phyloP scores from a whole-genome alignment of 177 flowering plant genomes.

The Vitis hybrid region DNA sequence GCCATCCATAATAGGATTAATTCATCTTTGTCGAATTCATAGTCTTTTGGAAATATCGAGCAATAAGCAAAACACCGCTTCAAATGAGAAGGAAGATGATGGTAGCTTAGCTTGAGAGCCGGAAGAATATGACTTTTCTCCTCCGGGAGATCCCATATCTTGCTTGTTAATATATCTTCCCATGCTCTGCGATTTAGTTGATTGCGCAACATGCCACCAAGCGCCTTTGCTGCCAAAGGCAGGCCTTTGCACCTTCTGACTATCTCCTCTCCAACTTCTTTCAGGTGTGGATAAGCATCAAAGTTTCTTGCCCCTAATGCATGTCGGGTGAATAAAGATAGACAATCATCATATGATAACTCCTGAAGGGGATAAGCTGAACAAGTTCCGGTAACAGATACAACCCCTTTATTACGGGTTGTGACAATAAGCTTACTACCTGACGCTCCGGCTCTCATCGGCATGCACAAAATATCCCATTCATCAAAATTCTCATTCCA shows the following conservation, averaged over 20 bases:
- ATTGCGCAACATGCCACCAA: constrained; percentile 15
- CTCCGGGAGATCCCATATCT: not conserved
- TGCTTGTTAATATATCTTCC: constrained; percentile 12
- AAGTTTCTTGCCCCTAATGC: not conserved
- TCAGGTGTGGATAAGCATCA: not conserved
- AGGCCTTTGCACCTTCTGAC: constrained; percentile 21
- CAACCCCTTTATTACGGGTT: constrained; percentile 11
- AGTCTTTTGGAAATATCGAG: too few relatives aligned
- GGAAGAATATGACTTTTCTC: constrained; percentile 9
- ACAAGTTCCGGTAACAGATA: constrained; percentile 1
- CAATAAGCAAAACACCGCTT: too few relatives aligned
- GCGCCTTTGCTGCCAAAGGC: constrained; percentile 19
- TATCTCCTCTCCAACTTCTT: constrained; percentile 2
- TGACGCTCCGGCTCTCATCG: too few relatives aligned
- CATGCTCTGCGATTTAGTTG: constrained; percentile 10
- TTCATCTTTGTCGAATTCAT: too few relatives aligned
- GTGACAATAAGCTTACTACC: constrained; percentile 8
- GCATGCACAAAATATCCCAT: too few relatives aligned
- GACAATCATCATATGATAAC: constrained; percentile 12
- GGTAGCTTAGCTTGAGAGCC: not conserved
- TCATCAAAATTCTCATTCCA: constrained; percentile 10
- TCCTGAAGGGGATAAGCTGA: not conserved
- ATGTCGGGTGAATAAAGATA: constrained; percentile 8
- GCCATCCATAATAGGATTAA: too few relatives aligned
- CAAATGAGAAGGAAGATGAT: too few relatives aligned